These are phyloP conservation scores for Mortierella claussenii DNA, from an alignment of 192 early-diverging fungal genomes.

Conservation along the genomic window DNA sequence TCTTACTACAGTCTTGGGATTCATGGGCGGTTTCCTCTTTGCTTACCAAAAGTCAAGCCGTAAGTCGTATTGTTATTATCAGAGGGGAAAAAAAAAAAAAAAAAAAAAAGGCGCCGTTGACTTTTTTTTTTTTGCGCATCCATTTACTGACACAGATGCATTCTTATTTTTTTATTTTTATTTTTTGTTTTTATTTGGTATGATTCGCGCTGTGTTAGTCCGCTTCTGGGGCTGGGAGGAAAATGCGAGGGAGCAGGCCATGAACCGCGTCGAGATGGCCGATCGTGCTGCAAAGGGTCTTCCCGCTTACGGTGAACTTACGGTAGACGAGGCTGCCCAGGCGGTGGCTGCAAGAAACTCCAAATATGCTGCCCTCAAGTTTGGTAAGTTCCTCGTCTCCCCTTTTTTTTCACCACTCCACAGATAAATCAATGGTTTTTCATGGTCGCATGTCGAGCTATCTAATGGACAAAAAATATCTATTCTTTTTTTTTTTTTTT, in stretches of 20 bases:
- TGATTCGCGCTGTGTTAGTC: conserved; percentile 55
- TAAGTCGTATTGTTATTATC: conserved; percentile 56
- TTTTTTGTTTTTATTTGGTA: background rate
- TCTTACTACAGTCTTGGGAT: conserved; percentile 60
- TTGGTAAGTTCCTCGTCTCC: conserved; percentile 52
- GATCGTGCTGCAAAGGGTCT: conserved; percentile 71
- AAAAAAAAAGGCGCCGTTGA: background rate
- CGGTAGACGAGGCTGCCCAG: conserved; percentile 67
- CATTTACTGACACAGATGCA: background rate
- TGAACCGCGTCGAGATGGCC: conserved; percentile 73
- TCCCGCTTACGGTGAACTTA: conserved; percentile 69
- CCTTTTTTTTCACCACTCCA: background rate
- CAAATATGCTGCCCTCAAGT: conserved; percentile 73
- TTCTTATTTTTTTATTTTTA: background rate
- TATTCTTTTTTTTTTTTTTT: conserved; percentile 1
- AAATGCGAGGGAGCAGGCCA: conserved; percentile 83
- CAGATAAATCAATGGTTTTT: background rate
- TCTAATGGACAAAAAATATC: background rate
- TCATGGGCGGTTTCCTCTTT: conserved; percentile 82
- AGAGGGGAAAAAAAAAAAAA: background rate
- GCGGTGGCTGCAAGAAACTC: conserved; percentile 73
- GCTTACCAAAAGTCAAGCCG: conserved; percentile 77
- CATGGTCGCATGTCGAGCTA: too few relatives aligned
- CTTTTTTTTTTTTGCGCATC: background rate
- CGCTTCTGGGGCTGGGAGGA: conserved; percentile 95